phyloP scores from a whole-genome alignment of 768 basidiomycete species.

The Hygrophorus pudorinus region DNA sequence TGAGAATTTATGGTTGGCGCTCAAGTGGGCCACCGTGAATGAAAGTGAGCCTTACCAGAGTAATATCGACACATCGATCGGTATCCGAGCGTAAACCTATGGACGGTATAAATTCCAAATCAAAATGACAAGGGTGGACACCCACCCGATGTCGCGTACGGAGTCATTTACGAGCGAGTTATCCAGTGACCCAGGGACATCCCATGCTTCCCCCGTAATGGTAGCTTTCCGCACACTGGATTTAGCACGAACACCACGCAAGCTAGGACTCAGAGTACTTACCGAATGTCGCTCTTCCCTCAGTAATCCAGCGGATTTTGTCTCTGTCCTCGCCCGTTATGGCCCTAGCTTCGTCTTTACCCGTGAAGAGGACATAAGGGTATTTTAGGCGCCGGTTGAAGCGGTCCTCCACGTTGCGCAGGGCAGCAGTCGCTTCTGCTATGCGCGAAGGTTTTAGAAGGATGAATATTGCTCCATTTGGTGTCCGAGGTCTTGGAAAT shows the following conservation, averaged over 20 bases:
- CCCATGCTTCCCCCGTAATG: no score
- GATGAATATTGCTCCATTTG: constrained; percentile 21
- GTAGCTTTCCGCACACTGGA: no score
- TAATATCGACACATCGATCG: constrained; percentile 23
- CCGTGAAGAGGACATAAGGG: constrained; percentile 20
- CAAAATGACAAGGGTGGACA: background rate
- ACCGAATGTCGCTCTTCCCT: no score
- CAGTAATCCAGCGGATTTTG: constrained; percentile 11
- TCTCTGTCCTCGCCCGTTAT: constrained; percentile 16
- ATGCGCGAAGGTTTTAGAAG: constrained; percentile 17
- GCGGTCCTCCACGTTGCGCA: constrained; percentile 20
- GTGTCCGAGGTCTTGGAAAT: background rate
- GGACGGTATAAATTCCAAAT: background rate
- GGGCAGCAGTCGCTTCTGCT: constrained; percentile 18
- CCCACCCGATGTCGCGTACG: constrained; percentile 16
- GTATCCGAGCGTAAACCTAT: constrained; percentile 19
- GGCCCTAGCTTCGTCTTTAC: constrained; percentile 14
- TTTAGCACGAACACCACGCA: no score
- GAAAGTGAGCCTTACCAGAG: constrained; percentile 13
- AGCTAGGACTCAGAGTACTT: no score
- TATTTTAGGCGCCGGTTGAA: constrained; percentile 22
- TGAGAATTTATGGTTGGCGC: background rate
- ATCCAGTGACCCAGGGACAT: constrained; percentile 8
- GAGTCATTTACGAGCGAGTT: constrained; percentile 15
- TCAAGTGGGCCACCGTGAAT: background rate